Evolutionary conservation across 2,329 filamentous ascomycete genomes (phyloP).

Genomic region (Zopfia rhizophila): DNA sequence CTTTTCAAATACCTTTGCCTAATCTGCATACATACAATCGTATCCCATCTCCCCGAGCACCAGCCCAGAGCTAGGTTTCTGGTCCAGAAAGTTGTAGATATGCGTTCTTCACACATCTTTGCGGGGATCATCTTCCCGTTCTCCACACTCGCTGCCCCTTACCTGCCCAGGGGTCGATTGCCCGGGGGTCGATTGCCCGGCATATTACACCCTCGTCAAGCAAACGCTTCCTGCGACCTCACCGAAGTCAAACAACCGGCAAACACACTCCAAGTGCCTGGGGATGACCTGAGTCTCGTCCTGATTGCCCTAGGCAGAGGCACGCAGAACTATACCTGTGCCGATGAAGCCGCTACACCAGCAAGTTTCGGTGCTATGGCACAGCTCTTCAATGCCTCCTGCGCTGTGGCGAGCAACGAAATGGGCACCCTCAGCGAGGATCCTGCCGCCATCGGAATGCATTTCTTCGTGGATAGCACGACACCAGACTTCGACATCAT

Average conservation of each 20-base stretch:
- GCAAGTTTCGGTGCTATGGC: constrained; percentile 57
- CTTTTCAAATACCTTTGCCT: constrained; percentile 5
- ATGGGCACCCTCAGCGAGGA: constrained; percentile 59
- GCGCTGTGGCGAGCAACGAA: constrained; percentile 66
- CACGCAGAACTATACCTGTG: constrained; percentile 63
- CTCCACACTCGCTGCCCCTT: constrained; percentile 34
- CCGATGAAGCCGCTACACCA: constrained; percentile 43
- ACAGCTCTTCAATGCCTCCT: constrained; percentile 57
- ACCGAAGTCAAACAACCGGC: constrained; percentile 34
- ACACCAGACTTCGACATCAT: constrained; percentile 86
- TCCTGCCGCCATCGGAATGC: constrained; percentile 67
- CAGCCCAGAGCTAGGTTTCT: too few relatives aligned
- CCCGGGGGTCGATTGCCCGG: constrained; percentile 20
- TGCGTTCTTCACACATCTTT: constrained; percentile 36
- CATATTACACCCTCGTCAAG: constrained; percentile 26
- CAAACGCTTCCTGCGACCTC: constrained; percentile 38
- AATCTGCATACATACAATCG: constrained; percentile 2
- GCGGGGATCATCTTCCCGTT: constrained; percentile 31
- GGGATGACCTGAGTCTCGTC: constrained; percentile 48
- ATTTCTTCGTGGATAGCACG: constrained; percentile 79
- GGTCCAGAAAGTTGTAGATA: too few relatives aligned
- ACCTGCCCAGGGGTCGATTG: too few relatives aligned
- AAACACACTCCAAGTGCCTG: constrained; percentile 36
- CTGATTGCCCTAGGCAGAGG: constrained; percentile 60
- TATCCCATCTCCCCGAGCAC: constrained; percentile 6